Base-by-base conservation (phyloP, 176 grass and related monocot species). In the Paspalum notatum region DNA sequence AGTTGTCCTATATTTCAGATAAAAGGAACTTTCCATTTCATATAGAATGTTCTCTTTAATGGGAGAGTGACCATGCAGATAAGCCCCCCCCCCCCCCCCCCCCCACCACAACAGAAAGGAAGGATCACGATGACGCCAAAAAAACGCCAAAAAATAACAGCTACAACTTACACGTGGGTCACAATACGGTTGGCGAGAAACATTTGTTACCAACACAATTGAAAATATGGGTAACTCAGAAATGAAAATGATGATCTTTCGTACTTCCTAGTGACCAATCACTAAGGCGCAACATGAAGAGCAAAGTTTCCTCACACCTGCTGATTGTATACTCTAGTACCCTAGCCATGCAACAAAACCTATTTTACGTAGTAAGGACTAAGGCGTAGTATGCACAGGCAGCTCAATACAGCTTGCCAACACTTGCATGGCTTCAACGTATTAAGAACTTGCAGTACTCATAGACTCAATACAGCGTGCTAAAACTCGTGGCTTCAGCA, bases 61-160 rank as follows among this genome's bases (percentile, higher is more conserved):
- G 22, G 22, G 60, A 59, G 48, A 45, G 22, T 39, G 4, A 13
- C 4, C 75, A 68, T 40, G 14, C 84, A 69, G 44, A 76, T 37
- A 82, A 61, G 44, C 53, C 3, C 21, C 9, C 26, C 68, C 32
- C 32, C 9, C 26, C 68, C 32, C 32, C 3, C 21, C 5, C 26
- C 68, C 32, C 32, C 32, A 32, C 32, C 32, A 10, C 11, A 72
- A 50, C 32, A 77, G 40, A 62, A 45, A 17, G 57, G 21, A 24
- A 12, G 20, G 45, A 11, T 40, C 24, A 9, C n/a, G 46, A 20
- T 72, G 67, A 70, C 66, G 3, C 69, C 63, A 1, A 80, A 80
- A 89, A 70, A 24, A 76, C 0, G 14, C 40, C 55, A 85, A 76
- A 22, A 80, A 14, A 17, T 62, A 50, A 84, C 68, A 41, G 45